These are phyloP conservation scores for Medicago arabica DNA, from an alignment of 306 rosid genomes.

Conservation along the genomic window DNA sequence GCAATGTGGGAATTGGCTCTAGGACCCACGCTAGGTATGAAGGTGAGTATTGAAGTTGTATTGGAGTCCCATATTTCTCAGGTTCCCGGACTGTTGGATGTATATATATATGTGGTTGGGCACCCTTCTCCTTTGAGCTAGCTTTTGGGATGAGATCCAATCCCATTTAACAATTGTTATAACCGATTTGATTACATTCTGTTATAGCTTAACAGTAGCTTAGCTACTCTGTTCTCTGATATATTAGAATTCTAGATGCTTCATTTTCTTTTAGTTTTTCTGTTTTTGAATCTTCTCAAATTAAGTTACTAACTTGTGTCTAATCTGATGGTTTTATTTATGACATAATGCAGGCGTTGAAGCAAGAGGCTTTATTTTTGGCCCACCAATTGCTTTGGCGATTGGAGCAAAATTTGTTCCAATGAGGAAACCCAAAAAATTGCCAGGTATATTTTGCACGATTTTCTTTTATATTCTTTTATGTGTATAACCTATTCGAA, in stretches of 20 bases:
- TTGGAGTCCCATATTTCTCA: too few species aligned
- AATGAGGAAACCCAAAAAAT: slow-evolving; percentile 92
- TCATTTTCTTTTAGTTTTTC: slow-evolving; percentile 23
- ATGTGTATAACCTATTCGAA: background rate
- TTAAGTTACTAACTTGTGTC: slow-evolving; percentile 19
- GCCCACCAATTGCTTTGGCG: slow-evolving; percentile 98
- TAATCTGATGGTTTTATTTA: slow-evolving; percentile 31
- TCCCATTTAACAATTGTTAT: too few species aligned
- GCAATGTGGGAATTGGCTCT: too few species aligned
- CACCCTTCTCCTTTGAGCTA: too few species aligned
- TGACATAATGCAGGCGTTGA: slow-evolving; percentile 69
- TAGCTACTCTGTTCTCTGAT: background rate
- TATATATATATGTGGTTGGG: too few species aligned
- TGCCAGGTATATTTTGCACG: slow-evolving; percentile 72
- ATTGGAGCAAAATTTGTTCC: slow-evolving; percentile 99
- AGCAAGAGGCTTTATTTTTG: slow-evolving; percentile 99
- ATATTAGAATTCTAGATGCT: slow-evolving; percentile 17
- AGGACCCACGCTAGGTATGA: too few species aligned
- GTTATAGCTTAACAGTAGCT: background rate
- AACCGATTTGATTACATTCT: background rate
- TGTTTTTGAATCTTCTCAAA: slow-evolving; percentile 22
- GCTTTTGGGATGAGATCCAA: too few species aligned
- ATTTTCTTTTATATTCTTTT: background rate
- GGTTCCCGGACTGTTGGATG: too few species aligned
- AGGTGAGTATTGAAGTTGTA: too few species aligned